These are phyloP conservation scores for Brettanomyces custersianus DNA, from an alignment of 805 yeast genomes.

Conservation along the genomic window DNA sequence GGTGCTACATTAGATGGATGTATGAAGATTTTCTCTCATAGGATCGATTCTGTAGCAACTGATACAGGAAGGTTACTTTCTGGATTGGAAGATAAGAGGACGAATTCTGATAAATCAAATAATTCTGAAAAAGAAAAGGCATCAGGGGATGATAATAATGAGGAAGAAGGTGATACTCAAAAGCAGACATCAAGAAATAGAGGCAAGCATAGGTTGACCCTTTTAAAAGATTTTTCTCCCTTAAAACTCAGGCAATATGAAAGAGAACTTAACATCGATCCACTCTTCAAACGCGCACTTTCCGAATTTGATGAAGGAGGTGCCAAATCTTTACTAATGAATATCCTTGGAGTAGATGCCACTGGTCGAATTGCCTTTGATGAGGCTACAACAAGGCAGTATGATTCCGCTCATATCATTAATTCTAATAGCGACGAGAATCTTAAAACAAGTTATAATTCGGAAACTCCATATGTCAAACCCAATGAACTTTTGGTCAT, in stretches of 20 bases:
- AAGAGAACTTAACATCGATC: conserved; percentile 58
- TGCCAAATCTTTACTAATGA: conserved; percentile 58
- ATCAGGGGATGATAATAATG: conserved; percentile 9
- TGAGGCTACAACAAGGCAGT: conserved; percentile 29
- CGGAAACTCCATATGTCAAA: not conserved
- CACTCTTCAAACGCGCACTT: conserved; percentile 63
- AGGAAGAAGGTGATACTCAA: conserved; percentile 18
- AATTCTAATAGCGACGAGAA: not conserved
- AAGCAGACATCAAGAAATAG: conserved; percentile 8
- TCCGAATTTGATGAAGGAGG: conserved; percentile 83
- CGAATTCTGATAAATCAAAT: not conserved
- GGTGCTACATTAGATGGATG: conserved; percentile 47
- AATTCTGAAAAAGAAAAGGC: not conserved
- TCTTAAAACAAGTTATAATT: not conserved
- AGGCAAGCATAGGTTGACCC: conserved; percentile 13
- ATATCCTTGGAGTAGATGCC: conserved; percentile 43
- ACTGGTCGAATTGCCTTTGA: conserved; percentile 57
- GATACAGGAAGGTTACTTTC: conserved; percentile 39
- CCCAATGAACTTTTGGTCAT: not conserved
- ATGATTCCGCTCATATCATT: not conserved
- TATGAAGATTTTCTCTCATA: conserved; percentile 38
- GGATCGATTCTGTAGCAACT: conserved; percentile 34
- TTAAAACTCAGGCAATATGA: conserved; percentile 49
- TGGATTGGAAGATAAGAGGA: conserved; percentile 39
- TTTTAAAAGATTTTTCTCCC: conserved; percentile 29